phyloP scores from a whole-genome alignment of 2,329 filamentous ascomycete genomes.

The Dryadomyces quercivorus region DNA sequence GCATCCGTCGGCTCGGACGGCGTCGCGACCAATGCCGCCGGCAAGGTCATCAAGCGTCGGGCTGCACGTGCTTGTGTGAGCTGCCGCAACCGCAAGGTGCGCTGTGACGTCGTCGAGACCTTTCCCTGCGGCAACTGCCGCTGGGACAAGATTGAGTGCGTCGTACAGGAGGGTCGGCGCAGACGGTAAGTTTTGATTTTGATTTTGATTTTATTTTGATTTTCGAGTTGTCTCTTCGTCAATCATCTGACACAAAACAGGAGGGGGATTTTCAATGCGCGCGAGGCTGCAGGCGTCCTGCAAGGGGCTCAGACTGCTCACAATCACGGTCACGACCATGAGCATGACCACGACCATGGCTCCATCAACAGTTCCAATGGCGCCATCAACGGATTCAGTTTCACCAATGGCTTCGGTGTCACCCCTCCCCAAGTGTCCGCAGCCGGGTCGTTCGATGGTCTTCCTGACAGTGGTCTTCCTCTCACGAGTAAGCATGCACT shows the following conservation, averaged over 20 bases:
- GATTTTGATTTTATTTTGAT: too few species aligned
- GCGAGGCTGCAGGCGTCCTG: conserved; percentile 7
- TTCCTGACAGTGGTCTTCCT: not conserved
- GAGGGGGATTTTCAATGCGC: conserved; percentile 11
- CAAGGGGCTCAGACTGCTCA: conserved; percentile 2
- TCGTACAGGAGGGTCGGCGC: conserved; percentile 69
- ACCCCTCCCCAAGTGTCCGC: not conserved
- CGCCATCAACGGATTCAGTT: not conserved
- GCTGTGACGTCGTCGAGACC: conserved; percentile 86
- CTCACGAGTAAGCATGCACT: conserved; percentile 1
- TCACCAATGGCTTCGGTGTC: conserved; percentile 3
- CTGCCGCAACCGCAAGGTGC: conserved; percentile 79
- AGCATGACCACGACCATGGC: not conserved
- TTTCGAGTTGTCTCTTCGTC: too few species aligned
- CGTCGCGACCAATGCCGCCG: conserved; percentile 21
- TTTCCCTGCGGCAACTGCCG: conserved; percentile 81
- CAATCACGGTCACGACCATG: conserved; percentile 2
- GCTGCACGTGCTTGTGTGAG: conserved; percentile 87
- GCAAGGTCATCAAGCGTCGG: conserved; percentile 58
- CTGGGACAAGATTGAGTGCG: conserved; percentile 66
- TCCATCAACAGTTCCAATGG: not conserved
- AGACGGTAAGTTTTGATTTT: conserved; percentile 76
- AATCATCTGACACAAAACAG: conserved; percentile 1
- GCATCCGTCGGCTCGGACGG: conserved; percentile 8
- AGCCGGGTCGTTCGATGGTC: not conserved